Evolutionary conservation across 805 yeast genomes (phyloP), one percentile per base, ranked within the genome.

Genomic region (Candida patagonica): DNA sequence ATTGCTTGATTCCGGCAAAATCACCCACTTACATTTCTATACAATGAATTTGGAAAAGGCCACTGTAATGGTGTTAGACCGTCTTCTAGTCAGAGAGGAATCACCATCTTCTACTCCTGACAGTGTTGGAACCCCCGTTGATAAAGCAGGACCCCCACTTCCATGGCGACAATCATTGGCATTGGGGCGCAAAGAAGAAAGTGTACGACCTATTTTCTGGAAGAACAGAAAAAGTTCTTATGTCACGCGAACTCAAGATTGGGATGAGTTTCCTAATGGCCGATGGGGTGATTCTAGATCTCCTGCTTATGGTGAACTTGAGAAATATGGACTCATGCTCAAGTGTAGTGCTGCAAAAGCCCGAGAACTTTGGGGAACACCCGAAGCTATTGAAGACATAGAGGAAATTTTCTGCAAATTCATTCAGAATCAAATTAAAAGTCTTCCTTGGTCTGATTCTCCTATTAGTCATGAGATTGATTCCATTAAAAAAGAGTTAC

Each of bases 261-360:
- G 98, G 87, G 98, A 92, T 63, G 98, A 92, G 61, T 92, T 89
- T 56, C 98, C 98, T 38, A 92, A 89, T 61, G 98, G 98, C 45
- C 73, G 98, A 65, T 92, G 96, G 88, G 98, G 98, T 54, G 96
- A 92, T 59, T 84, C 96, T 2, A 71, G 95, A 44, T 92, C 97
- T 31, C 98, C 98, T 4, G 97, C 97, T 1, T 88, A 82, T 63
- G 95, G 95, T 53, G 94, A 84, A 48, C 70, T 87, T 42, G 95
- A 85, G 57, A 70, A 82, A 39, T 79, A 78, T 50, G 92, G 89
- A 16, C 74, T 86, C 26, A 67, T 87, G 54, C 74, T 88, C 51
- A 75, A 95, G 60, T 95, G 86, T 60, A 46, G 57, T 34, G 78
- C 85, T 3, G 77, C 79, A 46, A 79, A 78, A 59, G 87, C 94